Evolutionary conservation across 768 basidiomycete species (phyloP).

Genomic region (Clathrus columnatus): DNA sequence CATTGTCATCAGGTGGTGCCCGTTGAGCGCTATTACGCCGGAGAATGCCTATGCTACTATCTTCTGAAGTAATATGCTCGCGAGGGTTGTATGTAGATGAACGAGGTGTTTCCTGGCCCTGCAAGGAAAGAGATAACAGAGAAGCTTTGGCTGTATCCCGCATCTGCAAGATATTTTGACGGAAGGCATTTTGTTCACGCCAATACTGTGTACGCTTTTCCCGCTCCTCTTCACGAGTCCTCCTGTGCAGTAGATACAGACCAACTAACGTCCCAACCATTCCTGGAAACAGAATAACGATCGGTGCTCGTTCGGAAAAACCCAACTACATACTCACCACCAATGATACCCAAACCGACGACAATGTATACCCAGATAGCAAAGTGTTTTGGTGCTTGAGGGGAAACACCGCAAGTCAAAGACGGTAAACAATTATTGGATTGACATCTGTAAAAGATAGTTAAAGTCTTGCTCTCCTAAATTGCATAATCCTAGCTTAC

Average conservation of each 20-base stretch:
- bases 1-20: constrained; percentile 42
- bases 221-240: constrained; percentile 65
- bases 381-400: constrained; percentile 55
- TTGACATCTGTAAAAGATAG: constrained; percentile 41
- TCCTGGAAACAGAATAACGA: constrained; percentile 33
- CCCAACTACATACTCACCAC: constrained; percentile 38
- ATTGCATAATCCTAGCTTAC: constrained; percentile 20
- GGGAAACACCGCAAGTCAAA: constrained; percentile 53
- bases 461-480: background rate
- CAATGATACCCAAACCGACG: constrained; percentile 62
- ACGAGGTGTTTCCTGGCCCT: constrained; percentile 31
- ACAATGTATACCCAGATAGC: constrained; percentile 62
- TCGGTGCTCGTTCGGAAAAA: background rate
- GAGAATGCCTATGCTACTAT: constrained; percentile 46
- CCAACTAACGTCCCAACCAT: constrained; percentile 63
- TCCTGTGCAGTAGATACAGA: constrained; percentile 63
- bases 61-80: constrained; percentile 40
- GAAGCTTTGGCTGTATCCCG: constrained; percentile 64
- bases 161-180: constrained; percentile 74
- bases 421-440: constrained; percentile 64
- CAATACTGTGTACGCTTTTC: constrained; percentile 84
- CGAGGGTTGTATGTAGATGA: constrained; percentile 36
- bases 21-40: constrained; percentile 47
- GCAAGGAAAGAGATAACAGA: constrained; percentile 42
- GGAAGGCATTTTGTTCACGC: constrained; percentile 83